Base-by-base conservation (phyloP, 208 protist species). In the Phytomonas sp. region DNA sequence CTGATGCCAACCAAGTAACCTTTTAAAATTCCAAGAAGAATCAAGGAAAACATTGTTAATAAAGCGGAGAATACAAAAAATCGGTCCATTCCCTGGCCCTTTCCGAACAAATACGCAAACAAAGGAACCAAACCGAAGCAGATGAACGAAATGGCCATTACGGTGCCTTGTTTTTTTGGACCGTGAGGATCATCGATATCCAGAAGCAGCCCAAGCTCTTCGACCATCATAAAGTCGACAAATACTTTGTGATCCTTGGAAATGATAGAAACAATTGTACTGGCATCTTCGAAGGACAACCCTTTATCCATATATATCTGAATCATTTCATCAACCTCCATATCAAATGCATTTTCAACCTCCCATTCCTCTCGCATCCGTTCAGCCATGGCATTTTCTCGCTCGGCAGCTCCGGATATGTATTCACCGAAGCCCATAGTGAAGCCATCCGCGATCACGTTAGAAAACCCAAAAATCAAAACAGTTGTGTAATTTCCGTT, bases 401-500 rank as follows among this genome's bases (percentile, higher is more conserved):
- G 80, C 83, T 98, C 96, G 8, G 97, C 95, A 61, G 94, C 80
- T 0, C 86, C 85, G 6, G 87, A 93, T 29, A 98, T 73, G 83
- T 93, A 98, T 74, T 98, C 95, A 37, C 96, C 95, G 66, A 99
- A 92, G 8, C 95, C 97, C 97, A 99, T 99, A 29, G 88, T 82
- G 59, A 98, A 94, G 16, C 84, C 97, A 78, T 98, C 95, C 1
- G 94, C 95, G 63, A 99, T 78, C 6, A 98, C 82, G 72, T 98
- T 98, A 14, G 97, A 97, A 71, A 98, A 93, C 37, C 90, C 90
- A 75, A 98, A 93, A 60, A 98, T 87, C 23, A 97, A 78, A 40
- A 97, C 88, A 23, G 88, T 93, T 4, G 76, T 80, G 60, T 81
- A 89, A 70, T 81, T 84, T n/a, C 80, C 87, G 72, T 88, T 91